Conservation (phyloP, 164 flowering plant species). For the Liquidambar formosana region DNA sequence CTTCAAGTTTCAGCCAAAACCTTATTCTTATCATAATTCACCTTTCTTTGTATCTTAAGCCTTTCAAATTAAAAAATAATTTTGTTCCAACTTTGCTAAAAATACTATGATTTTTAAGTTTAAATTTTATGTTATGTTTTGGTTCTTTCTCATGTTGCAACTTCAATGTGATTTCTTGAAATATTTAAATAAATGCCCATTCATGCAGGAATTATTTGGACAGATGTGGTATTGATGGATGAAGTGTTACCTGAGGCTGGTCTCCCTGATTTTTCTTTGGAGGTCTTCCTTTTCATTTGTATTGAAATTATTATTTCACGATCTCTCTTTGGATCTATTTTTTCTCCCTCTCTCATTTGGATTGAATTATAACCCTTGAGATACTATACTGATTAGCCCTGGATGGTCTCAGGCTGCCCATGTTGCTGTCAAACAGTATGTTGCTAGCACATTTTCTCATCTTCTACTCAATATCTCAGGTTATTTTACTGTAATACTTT, state of each 20-base stretch:
- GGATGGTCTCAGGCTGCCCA: constrained; percentile 63
- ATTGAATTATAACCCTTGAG: neutral
- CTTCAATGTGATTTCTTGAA: neutral
- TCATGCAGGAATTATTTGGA: constrained; percentile 78
- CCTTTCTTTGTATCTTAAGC: neutral
- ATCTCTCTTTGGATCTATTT: neutral
- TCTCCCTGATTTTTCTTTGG: constrained; percentile 55
- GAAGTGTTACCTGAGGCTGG: constrained; percentile 85
- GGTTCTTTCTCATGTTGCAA: neutral
- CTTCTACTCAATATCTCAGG: constrained; percentile 80
- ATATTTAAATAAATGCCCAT: constrained; percentile 9
- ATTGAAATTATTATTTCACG: constrained; percentile 2
- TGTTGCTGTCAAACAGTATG: constrained; percentile 59
- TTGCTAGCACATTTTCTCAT: constrained; percentile 54
- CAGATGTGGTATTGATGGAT: constrained; percentile 70
- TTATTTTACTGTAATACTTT: constrained; percentile 18
- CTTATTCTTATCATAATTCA: neutral
- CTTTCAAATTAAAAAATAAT: neutral
- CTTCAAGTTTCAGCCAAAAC: neutral
- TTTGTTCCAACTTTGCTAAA: neutral
- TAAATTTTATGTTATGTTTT: neutral
- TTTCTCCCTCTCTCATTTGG: neutral
- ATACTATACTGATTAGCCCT: constrained; percentile 6
- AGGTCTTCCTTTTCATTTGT: constrained; percentile 46
- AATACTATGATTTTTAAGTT: neutral